Base-by-base conservation (phyloP, 1,139 yeast species). In the Candida anutae region DNA sequence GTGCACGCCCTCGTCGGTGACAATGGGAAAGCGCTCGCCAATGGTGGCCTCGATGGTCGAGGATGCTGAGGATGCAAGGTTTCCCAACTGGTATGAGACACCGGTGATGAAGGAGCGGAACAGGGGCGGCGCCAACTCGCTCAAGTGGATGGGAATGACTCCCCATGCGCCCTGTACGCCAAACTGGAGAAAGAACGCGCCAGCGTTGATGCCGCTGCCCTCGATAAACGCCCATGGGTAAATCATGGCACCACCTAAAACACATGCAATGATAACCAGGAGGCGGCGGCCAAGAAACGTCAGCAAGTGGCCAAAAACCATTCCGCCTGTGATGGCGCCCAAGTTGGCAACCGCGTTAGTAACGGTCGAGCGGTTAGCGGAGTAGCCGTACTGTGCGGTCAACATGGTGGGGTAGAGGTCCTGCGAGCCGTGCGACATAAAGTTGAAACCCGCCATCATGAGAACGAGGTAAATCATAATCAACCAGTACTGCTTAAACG, bases 131-230 rank as follows among this genome's bases (percentile, higher is more conserved):
- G 90, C 71, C 38, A 83, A 64, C 54, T 82, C 94, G 2, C 83
- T 66, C 28, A 82, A 61, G 51, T 81, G 85, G 37, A 80, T 72
- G 30, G 94, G 94, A 39, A 80, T 69, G 25, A 81, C 82, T 42
- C 94, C 93, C 87, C 94, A 84, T 12, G 85, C 81, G 39, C 94
- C 94, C 55, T 82, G 94, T 27, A 83, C 90, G 40, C 76, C 76
- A 45, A 77, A 74, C 53, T 84, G 94, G 43, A 83, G 56, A 59
- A 79, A 81, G 55, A 82, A 83, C 2, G 67, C 90, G 33, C 83
- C 80, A 5, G 90, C 93, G 45, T 81, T 77, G 38, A 80, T 70
- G 20, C 76, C 83, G 20, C 53, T 42, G 35, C 63, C 63, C 12
- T 38, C 44, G 22, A 68, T 51, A 43, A 74, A 81, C 0, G 83